Conservation (phyloP, 2,329 filamentous ascomycete species). For the Stemphylium vesicarium region DNA sequence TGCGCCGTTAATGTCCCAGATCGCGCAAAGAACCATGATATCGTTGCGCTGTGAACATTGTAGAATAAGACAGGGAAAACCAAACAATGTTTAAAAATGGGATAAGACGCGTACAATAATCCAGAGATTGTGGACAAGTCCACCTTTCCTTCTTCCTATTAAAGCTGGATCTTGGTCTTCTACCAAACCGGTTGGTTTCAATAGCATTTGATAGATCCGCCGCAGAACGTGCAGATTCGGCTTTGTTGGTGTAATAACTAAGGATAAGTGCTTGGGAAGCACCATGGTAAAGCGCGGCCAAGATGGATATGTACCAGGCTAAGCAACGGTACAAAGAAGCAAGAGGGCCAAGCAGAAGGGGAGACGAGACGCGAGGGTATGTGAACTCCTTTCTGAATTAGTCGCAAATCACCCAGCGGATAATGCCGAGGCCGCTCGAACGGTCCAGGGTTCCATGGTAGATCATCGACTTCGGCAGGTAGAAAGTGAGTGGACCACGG, state of each 20-base stretch:
- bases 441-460: neutral
- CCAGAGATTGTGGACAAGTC: neutral
- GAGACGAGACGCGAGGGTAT: neutral
- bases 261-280: neutral
- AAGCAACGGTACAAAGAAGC: neutral
- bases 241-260: neutral
- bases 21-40: conserved; percentile 1
- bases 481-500: neutral
- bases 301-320: neutral
- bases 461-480: neutral
- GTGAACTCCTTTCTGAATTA: neutral
- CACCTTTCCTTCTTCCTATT: neutral
- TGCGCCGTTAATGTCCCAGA: neutral
- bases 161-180: neutral
- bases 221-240: neutral
- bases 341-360: neutral
- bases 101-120: neutral
- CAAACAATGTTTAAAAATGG: neutral
- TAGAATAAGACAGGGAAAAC: neutral
- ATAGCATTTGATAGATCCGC: neutral
- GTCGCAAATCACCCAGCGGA: neutral
- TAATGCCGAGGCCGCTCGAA: neutral
- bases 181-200: too few species aligned
- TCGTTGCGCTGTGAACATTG: conserved; percentile 1
- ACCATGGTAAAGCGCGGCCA: neutral